These are phyloP conservation scores for Leishmania lainsoni DNA, from an alignment of 208 protist species.

Conservation along the genomic window DNA sequence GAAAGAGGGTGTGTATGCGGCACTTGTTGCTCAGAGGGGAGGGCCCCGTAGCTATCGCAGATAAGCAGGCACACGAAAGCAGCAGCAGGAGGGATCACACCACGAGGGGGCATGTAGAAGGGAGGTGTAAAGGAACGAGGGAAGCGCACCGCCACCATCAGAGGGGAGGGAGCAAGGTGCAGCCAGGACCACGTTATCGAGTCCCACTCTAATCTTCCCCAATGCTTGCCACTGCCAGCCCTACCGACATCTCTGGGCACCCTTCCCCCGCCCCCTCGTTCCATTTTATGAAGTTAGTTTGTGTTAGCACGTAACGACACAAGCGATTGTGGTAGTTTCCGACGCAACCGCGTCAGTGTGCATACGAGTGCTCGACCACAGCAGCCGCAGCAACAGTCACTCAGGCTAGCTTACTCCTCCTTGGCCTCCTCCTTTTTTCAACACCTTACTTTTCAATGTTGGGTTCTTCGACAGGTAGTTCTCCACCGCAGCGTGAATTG, in stretches of 20 bases:
- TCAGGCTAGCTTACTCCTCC: background rate
- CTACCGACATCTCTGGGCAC: background rate
- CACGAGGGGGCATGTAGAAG: background rate
- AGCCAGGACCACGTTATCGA: background rate
- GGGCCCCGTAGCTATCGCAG: background rate
- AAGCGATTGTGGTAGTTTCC: background rate
- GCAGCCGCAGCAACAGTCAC: background rate
- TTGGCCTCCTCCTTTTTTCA: conserved; percentile 19
- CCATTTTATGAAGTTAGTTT: background rate
- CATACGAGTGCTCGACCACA: background rate
- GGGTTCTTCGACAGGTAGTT: conserved; percentile 97
- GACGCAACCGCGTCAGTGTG: background rate
- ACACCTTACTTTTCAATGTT: conserved; percentile 89
- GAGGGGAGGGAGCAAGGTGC: background rate
- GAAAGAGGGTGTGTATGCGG: background rate
- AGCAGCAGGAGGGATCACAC: background rate
- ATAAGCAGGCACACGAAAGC: background rate
- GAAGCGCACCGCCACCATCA: background rate
- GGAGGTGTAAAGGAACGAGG: background rate
- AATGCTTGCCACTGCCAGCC: background rate
- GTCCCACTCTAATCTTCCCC: background rate
- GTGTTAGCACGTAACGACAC: background rate
- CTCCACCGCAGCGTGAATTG: conserved; percentile 98
- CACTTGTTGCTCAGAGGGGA: background rate
- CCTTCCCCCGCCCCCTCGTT: background rate